Conservation (phyloP, 208 protist genomes). For the Herpetomonas muscarum region DNA sequence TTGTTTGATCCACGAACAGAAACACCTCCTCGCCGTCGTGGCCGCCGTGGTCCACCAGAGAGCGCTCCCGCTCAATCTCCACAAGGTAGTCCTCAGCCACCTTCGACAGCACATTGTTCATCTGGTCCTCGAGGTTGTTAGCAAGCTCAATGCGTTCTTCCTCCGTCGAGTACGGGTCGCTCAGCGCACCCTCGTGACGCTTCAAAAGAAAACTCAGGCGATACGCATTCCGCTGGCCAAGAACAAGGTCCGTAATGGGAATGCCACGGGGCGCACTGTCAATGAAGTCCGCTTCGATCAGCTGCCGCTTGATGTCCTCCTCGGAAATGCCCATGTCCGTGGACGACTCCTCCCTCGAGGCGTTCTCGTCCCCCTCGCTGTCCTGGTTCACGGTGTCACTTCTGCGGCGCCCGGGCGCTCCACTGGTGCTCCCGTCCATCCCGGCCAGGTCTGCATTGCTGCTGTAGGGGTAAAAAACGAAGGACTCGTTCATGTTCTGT, state of each 20-base stretch:
- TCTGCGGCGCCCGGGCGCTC: not conserved
- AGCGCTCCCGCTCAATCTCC: slow-evolving; percentile 15
- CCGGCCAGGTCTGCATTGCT: slow-evolving; percentile 28
- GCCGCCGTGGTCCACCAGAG: not conserved
- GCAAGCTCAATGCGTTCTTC: slow-evolving; percentile 24
- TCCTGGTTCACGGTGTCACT: not conserved
- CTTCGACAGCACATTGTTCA: slow-evolving; percentile 41
- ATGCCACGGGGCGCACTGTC: slow-evolving; percentile 19
- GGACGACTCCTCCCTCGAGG: not conserved
- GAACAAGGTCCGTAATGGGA: slow-evolving; percentile 16
- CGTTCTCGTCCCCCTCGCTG: not conserved
- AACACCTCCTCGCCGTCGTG: slow-evolving; percentile 54
- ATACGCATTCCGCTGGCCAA: slow-evolving; percentile 17
- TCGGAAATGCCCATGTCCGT: slow-evolving; percentile 1
- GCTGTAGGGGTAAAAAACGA: slow-evolving; percentile 70
- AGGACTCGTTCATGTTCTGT: slow-evolving; percentile 49
- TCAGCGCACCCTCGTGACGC: slow-evolving; percentile 12
- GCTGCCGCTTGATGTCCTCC: slow-evolving; percentile 7
- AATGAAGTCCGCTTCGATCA: slow-evolving; percentile 16
- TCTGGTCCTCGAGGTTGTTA: slow-evolving; percentile 14
- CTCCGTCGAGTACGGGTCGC: slow-evolving; percentile 10
- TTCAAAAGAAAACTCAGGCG: slow-evolving; percentile 23
- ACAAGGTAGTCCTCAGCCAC: slow-evolving; percentile 26
- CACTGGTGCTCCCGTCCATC: not conserved
- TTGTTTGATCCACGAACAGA: slow-evolving; percentile 84